Percentiles rank a stretch among this genome's conserved stretches.
Evolutionary conservation across 257 asterid genomes (phyloP).

Genomic region (Ehretia macrophylla): DNA sequence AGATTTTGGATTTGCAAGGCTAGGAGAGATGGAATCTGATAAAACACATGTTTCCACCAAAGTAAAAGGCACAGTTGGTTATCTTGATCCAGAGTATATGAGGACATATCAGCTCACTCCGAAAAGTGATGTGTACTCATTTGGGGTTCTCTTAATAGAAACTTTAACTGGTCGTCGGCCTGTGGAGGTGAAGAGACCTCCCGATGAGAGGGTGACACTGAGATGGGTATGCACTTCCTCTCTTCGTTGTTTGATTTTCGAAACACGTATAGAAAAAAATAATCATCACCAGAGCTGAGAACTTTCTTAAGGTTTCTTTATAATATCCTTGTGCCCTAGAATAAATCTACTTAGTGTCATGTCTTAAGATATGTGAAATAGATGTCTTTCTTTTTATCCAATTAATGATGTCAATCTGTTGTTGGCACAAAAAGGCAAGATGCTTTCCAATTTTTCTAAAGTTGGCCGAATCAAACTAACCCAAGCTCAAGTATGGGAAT

Average conservation of each 20-base stretch:
- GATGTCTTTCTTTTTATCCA: too few species aligned
- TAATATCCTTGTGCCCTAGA: too few species aligned
- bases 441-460: too few species aligned
- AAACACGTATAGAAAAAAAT: neutral
- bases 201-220: constrained; percentile 79
- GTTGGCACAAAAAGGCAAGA: too few species aligned
- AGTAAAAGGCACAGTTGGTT: constrained; percentile 96
- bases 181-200: constrained; percentile 64
- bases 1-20: constrained; percentile 91
- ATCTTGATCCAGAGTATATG: constrained; percentile 98
- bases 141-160: constrained; percentile 81
- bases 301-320: neutral
- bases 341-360: too few species aligned
- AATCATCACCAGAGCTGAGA: neutral
- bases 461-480: too few species aligned
- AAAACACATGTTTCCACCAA: constrained; percentile 79
- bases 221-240: constrained; percentile 67
- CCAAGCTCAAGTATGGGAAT: too few species aligned
- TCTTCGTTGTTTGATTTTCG: neutral
- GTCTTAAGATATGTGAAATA: too few species aligned
- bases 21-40: constrained; percentile 69
- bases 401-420: too few species aligned
- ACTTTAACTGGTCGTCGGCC: constrained; percentile 91
- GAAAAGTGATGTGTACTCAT: constrained; percentile 94
- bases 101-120: constrained; percentile 77